A percentile compares a stretch with the other conserved stretches of the same genome.
Conservation (phyloP, 2,329 filamentous ascomycete species). For the Alternaria sp. region DNA sequence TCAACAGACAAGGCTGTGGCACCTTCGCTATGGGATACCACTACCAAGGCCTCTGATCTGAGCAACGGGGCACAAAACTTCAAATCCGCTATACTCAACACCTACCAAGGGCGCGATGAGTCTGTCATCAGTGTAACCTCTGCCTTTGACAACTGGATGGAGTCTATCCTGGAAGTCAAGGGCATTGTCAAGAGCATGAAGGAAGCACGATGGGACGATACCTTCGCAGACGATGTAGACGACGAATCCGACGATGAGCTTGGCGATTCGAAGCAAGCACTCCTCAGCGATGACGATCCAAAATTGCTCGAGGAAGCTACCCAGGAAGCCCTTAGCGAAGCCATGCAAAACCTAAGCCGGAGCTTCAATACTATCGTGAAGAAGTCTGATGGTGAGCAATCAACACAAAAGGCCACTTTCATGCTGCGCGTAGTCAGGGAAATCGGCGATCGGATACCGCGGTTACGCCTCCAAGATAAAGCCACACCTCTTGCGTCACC, state of each 20-base stretch:
- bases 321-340: conserved; percentile 60
- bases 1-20: conserved; percentile 49
- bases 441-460: conserved; percentile 64
- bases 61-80: conserved; percentile 70
- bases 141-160: conserved; percentile 74
- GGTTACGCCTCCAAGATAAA: conserved; percentile 39
- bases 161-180: conserved; percentile 71
- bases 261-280: conserved; percentile 68
- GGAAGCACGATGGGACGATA: conserved; percentile 76
- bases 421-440: conserved; percentile 77
- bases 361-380: conserved; percentile 61
- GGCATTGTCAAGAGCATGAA: conserved; percentile 69
- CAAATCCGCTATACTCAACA: conserved; percentile 71
- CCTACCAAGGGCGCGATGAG: conserved; percentile 74
- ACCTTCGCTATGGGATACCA: conserved; percentile 70
- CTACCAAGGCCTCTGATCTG: conserved; percentile 69
- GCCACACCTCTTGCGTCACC: conserved; percentile 32
- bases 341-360: conserved; percentile 65
- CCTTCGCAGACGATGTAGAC: conserved; percentile 74
- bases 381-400: conserved; percentile 40
- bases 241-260: conserved; percentile 74
- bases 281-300: conserved; percentile 76
- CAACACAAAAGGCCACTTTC: conserved; percentile 61
- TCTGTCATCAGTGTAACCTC: conserved; percentile 67
- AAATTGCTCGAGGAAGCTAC: conserved; percentile 66